Conservation (phyloP, 2,329 filamentous ascomycete genomes). For the Pyrenochaeta sp. region DNA sequence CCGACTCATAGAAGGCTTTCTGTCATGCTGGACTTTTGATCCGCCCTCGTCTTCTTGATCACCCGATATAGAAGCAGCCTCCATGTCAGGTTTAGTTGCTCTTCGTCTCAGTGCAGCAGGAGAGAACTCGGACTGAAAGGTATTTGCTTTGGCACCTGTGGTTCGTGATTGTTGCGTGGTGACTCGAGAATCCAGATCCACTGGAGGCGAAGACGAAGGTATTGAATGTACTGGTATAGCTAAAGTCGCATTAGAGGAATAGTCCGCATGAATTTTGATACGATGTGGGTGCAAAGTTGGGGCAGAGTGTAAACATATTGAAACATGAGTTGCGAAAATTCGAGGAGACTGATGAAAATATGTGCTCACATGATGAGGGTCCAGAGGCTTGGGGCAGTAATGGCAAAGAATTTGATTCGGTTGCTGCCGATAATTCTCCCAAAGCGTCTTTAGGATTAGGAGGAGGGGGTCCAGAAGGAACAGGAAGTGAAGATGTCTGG, state of each 20-base stretch:
- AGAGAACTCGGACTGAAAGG: background rate
- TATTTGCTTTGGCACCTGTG: background rate
- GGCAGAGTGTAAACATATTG: background rate
- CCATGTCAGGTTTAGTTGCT: slow-evolving; percentile 4
- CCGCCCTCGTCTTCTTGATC: background rate
- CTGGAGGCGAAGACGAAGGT: background rate
- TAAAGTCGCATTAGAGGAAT: background rate
- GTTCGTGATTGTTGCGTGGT: background rate
- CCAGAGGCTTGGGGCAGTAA: background rate
- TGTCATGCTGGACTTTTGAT: background rate
- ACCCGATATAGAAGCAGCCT: background rate
- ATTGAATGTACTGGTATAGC: background rate
- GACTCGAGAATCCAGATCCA: background rate
- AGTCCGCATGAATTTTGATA: no score
- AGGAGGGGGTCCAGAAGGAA: background rate
- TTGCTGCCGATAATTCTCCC: background rate
- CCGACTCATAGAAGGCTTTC: background rate
- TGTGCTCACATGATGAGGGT: background rate
- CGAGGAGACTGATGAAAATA: no score
- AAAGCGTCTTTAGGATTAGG: background rate
- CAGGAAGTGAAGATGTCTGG: background rate
- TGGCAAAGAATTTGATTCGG: background rate
- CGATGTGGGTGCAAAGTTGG: no score
- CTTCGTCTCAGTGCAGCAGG: slow-evolving; percentile 11
- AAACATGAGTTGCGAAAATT: no score